Percentiles rank a stretch among this genome's conserved stretches.
phyloP scores from a whole-genome alignment of 2,329 filamentous ascomycete species.

The Xylariomycetidae sp. region DNA sequence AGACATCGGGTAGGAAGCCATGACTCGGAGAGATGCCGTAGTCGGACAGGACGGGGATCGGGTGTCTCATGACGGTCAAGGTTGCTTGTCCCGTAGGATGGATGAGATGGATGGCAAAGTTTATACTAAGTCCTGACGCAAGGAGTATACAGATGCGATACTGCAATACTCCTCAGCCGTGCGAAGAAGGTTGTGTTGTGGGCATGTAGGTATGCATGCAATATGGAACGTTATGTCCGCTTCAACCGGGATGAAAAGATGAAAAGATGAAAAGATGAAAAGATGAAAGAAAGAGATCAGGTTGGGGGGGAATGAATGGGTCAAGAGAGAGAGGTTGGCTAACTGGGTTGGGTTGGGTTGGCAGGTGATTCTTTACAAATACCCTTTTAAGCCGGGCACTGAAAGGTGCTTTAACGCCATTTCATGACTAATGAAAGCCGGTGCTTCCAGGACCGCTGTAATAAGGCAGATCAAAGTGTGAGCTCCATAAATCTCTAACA shows the following conservation, averaged over 20 bases:
- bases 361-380: no score
- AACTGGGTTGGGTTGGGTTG: no score
- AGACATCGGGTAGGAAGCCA: constrained; percentile 80
- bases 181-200: constrained; percentile 31
- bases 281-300: background rate
- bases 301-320: background rate
- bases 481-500: no score
- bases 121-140: constrained; percentile 52
- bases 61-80: constrained; percentile 49
- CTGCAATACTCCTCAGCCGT: constrained; percentile 60
- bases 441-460: no score
- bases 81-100: constrained; percentile 7
- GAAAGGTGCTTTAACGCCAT: no score
- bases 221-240: no score
- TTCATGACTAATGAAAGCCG: no score
- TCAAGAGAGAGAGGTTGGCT: no score
- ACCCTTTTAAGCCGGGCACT: no score
- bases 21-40: constrained; percentile 73
- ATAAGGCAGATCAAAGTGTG: no score
- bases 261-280: background rate
- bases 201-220: constrained; percentile 27
- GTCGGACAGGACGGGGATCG: constrained; percentile 60
- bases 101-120: background rate
- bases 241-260: no score
- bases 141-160: constrained; percentile 54